Percentiles rank a stretch among this genome's conserved stretches.
Evolutionary conservation across 352 stramenopile genomes (phyloP).

Genomic region (Phytophthora europaea): DNA sequence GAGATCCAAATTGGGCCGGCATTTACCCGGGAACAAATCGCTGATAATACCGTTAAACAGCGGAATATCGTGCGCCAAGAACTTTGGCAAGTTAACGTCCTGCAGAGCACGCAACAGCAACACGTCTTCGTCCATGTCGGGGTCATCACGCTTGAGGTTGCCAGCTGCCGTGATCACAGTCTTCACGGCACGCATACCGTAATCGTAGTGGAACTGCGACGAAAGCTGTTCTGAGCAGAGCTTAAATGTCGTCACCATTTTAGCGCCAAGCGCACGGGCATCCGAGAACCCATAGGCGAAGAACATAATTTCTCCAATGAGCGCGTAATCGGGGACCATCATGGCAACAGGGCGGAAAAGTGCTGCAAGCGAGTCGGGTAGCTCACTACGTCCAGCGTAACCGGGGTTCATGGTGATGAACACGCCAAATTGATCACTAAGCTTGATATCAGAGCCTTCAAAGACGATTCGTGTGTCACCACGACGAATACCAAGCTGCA

Average conservation of each 20-base stretch:
- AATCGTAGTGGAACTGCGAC: constrained; percentile 93
- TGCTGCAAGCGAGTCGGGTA: constrained; percentile 87
- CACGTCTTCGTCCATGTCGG: constrained; percentile 94
- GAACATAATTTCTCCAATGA: constrained; percentile 94
- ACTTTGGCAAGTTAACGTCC: constrained; percentile 97
- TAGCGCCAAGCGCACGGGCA: constrained; percentile 59
- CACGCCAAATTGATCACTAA: constrained; percentile 93
- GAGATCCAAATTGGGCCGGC: constrained; percentile 89
- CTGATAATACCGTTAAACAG: constrained; percentile 97
- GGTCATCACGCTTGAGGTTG: constrained; percentile 93
- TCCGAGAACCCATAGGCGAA: constrained; percentile 87
- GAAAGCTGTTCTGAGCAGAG: constrained; percentile 92
- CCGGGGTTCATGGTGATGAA: constrained; percentile 95
- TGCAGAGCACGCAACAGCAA: constrained; percentile 94
- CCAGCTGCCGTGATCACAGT: constrained; percentile 91
- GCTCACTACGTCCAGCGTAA: constrained; percentile 88
- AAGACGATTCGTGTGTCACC: constrained; percentile 93
- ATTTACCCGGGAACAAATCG: constrained; percentile 95
- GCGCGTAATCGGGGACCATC: constrained; percentile 93
- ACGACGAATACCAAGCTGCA: constrained; percentile 89
- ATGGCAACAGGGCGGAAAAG: constrained; percentile 92
- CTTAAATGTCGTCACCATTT: constrained; percentile 93
- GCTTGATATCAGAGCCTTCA: constrained; percentile 95
- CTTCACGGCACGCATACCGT: constrained; percentile 92
- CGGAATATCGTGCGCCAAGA: constrained; percentile 95